Percentiles rank a stretch among this genome's conserved stretches.
These are phyloP conservation scores for Turnera subulata DNA, from an alignment of 345 rosid genomes.

Conservation along the genomic window DNA sequence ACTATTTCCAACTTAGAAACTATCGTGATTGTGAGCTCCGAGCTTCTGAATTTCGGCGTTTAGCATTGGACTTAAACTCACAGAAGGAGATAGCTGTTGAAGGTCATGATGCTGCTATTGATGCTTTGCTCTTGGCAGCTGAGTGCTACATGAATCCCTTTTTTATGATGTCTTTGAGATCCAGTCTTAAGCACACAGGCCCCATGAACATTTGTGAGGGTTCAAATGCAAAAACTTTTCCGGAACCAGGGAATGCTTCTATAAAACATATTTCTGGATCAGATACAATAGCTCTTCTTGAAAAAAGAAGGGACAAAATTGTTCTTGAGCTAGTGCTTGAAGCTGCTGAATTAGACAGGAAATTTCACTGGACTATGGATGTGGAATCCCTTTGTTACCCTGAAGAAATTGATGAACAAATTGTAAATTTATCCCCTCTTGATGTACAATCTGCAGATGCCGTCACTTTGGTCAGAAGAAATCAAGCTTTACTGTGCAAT, in stretches of 20 bases:
- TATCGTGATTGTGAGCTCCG: slow-evolving; percentile 63
- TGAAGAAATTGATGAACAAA: slow-evolving; percentile 43
- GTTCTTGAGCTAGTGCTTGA: slow-evolving; percentile 66
- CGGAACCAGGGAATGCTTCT: slow-evolving; percentile 28
- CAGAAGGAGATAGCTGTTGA: slow-evolving; percentile 48
- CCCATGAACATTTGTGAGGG: slow-evolving; percentile 15
- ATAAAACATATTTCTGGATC: slow-evolving; percentile 28
- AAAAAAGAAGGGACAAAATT: slow-evolving; percentile 60
- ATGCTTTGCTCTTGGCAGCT: slow-evolving; percentile 83
- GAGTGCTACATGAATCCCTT: slow-evolving; percentile 85
- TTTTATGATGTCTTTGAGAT: slow-evolving; percentile 50
- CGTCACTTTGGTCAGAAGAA: slow-evolving; percentile 71
- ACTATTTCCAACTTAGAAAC: slow-evolving; percentile 57
- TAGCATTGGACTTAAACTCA: slow-evolving; percentile 65
- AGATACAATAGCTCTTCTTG: slow-evolving; percentile 51
- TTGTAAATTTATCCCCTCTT: slow-evolving; percentile 45
- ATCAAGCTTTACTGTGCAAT: slow-evolving; percentile 56
- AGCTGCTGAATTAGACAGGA: slow-evolving; percentile 69
- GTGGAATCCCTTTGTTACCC: slow-evolving; percentile 24
- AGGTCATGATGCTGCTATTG: slow-evolving; percentile 77
- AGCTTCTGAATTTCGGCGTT: slow-evolving; percentile 70
- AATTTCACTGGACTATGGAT: slow-evolving; percentile 35
- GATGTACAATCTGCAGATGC: slow-evolving; percentile 61
- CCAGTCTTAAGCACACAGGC: slow-evolving; percentile 25
- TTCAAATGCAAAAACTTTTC: slow-evolving; percentile 21